phyloP scores from a whole-genome alignment of 176 grass and related monocot species.

The Calamus simplicifolius region DNA sequence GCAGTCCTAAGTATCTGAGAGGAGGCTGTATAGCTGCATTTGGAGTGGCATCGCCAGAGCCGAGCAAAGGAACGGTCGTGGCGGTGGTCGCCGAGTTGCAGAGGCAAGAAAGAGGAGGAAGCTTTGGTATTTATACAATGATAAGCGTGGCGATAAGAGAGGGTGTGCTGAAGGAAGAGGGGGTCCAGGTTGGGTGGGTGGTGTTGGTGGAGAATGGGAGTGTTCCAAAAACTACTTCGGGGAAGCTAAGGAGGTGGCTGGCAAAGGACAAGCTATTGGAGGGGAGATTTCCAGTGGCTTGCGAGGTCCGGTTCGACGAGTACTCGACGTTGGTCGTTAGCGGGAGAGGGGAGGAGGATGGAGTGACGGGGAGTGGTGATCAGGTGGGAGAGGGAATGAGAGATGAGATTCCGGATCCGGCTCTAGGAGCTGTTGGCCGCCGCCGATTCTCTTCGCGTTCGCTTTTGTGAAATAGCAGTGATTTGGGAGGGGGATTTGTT shows the following conservation, averaged over 20 bases:
- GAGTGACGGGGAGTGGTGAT: no score
- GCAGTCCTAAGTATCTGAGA: conserved; percentile 16
- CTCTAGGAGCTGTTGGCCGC: conserved; percentile 11
- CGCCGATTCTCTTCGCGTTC: conserved; percentile 22
- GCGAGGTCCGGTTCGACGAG: conserved; percentile 21
- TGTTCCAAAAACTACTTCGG: conserved; percentile 53
- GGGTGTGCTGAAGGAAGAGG: conserved; percentile 22
- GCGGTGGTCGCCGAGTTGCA: conserved; percentile 31
- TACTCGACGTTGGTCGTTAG: no score
- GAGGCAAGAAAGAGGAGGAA: neutral
- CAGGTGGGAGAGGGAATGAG: no score
- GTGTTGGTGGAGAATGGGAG: conserved; percentile 27
- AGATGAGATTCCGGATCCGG: neutral
- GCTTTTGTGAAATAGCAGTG: conserved; percentile 16
- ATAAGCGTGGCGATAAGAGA: conserved; percentile 27
- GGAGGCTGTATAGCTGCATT: conserved; percentile 37
- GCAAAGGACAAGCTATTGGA: conserved; percentile 37
- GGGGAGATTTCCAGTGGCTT: conserved; percentile 12
- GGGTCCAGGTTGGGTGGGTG: conserved; percentile 22
- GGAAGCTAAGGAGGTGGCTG: conserved; percentile 40
- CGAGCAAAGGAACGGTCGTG: neutral
- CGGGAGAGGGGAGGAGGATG: neutral
- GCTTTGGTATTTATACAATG: neutral
- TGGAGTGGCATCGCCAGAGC: neutral
- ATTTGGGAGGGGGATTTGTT: no score